phyloP scores from a whole-genome alignment of 1,284 basidiomycete species.

The Peniophora sp. region DNA sequence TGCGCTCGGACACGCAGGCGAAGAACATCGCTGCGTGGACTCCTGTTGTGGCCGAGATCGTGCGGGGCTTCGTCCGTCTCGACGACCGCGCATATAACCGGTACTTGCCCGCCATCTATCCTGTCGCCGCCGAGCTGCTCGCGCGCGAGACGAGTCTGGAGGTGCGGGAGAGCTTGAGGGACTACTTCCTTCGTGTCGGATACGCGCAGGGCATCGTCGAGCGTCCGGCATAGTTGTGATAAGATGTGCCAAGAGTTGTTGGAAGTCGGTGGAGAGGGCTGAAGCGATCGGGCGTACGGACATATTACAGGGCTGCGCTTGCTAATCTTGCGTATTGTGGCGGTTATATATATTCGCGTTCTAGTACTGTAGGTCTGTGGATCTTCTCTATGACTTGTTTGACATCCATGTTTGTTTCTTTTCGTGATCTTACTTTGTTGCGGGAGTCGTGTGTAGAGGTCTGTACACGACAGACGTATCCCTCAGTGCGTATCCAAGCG shows the following conservation, averaged over 20 bases:
- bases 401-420: too few relatives aligned
- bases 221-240: slow-evolving; percentile 20
- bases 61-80: slow-evolving; percentile 85
- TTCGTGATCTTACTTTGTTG: too few relatives aligned
- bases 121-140: slow-evolving; percentile 76
- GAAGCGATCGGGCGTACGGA: too few relatives aligned
- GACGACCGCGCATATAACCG: slow-evolving; percentile 85
- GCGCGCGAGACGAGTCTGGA: slow-evolving; percentile 75
- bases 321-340: slow-evolving; percentile 21
- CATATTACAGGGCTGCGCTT: background rate
- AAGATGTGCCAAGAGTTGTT: too few relatives aligned
- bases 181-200: slow-evolving; percentile 74
- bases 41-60: slow-evolving; percentile 90
- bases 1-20: slow-evolving; percentile 86
- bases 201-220: slow-evolving; percentile 70
- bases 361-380: too few relatives aligned
- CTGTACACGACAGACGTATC: too few relatives aligned
- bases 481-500: too few relatives aligned
- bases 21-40: slow-evolving; percentile 98
- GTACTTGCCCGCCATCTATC: slow-evolving; percentile 84
- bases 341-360: background rate
- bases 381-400: too few relatives aligned
- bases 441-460: too few relatives aligned
- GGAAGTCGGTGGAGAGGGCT: too few relatives aligned
- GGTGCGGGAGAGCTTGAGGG: slow-evolving; percentile 69